Evolutionary conservation across 1,284 basidiomycete species (phyloP), one percentile per base, ranked within the genome.

Genomic region (Exobasidium rhododendri): DNA sequence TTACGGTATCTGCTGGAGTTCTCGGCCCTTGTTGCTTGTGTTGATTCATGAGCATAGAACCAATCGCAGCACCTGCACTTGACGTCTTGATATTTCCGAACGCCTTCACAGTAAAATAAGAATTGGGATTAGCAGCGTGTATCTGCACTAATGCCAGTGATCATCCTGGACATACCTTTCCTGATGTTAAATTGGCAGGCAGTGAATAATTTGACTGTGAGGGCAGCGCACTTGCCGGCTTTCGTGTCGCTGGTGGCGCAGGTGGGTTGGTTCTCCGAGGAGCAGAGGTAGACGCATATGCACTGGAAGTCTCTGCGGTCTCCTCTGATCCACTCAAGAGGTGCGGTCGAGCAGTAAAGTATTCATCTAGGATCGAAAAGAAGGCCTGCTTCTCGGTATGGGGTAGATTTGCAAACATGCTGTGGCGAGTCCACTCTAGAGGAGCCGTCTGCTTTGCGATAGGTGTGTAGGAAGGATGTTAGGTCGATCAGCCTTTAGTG

Each of bases 321-420:
- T 4, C 47, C 4, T 28, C 47, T n/a, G n/a, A n/a, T 20, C 24
- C 31, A 35, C 67, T 59, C 1, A 68, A 52, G 1, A 66, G 56
- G 47, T 76, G 69, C 14, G 74, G 74, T 1, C 74, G 61, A 2
- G 66, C 57, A 11, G 64, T 61, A 64, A 74, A 76, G 63, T 76
- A 76, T 45, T 74, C 72, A 61, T 76, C 74, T 20, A 76, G 54
- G 14, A 76, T 51, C 10, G 59, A 46, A 29, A 73, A 76, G 52
- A 76, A 74, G 6, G 71, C 72, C 40, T 68, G 47, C 46, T 68
- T 69, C 26, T 76, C 74, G 13, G 49, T 31, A 0, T 52, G 20
- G 3, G 69, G 67, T 2, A 70, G 56, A 40, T 58, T 59, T 14
- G 58, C 59, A 26, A 73, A 64, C 71, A 74, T 73, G 55, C 35